Base-by-base conservation (phyloP, 257 asterid species). In the Fraxinus anomala region DNA sequence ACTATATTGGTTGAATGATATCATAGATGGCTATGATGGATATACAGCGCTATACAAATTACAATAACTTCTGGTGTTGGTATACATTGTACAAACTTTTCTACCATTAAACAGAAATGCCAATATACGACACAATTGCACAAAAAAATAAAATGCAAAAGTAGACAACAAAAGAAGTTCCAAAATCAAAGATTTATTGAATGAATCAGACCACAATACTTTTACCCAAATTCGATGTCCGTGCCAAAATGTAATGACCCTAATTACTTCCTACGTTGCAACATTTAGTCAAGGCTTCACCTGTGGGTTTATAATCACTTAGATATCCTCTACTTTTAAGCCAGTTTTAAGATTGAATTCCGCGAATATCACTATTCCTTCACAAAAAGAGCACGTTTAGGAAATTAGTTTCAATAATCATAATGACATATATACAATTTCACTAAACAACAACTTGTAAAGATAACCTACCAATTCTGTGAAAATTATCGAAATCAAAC, bases 381-480 rank as follows among this genome's bases (percentile, higher is more conserved):
- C 19, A 63, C 23, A 23, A 24, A 8, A 24, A 37, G 44, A 76
- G 42, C 28, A n/a, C 23, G 75, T 40, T 71, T 63, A 61, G 6
- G 59, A 26, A 34, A 71, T n/a, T 26, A 6, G 59, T 9, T 37
- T 37, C 72, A 24, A 17, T 1, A 39, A 59, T 67, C 54, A 31
- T 56, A n/a, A 56, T n/a, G 42, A 68, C 24, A 54, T 17, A 40
- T 40, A 37, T 4, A 39, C 3, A 31, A 61, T 47, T 14, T n/a
- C 71, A 70, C 75, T 23, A 78, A 70, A 49, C 72, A 69, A 72
- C 34, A 76, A 23, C 70, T n/a, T 49, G 26, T 19, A 34, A 70
- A 63, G 26, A 63, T 44, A 24, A 28, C 54, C 70, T 79, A 65
- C 7, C 37, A 73, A 71, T 40, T 24, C 34, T 33, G 49, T 17